phyloP scores from a whole-genome alignment of 2,329 filamentous ascomycete species.

The Fusarium tjaetaba region DNA sequence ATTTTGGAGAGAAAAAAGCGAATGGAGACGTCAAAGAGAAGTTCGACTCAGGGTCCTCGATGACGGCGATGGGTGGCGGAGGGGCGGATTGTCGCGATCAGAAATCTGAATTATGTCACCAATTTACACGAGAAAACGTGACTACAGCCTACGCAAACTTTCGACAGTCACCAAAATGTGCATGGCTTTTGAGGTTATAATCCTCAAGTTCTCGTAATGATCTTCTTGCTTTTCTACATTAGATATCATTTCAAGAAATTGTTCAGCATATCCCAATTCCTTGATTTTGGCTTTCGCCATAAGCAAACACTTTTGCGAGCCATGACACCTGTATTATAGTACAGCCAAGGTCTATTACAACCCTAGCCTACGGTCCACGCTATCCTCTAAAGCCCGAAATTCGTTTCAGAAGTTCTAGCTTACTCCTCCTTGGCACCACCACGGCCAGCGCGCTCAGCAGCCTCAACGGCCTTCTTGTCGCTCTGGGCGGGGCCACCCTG shows the following conservation, averaged over 20 bases:
- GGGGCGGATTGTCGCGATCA: conserved; percentile 43
- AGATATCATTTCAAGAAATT: neutral
- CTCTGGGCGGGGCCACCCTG: conserved; percentile 81
- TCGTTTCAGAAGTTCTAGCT: conserved; percentile 24
- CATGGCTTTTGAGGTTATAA: neutral
- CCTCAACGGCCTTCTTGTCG: conserved; percentile 89
- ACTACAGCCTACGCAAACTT: conserved; percentile 12
- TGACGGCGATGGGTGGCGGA: conserved; percentile 39
- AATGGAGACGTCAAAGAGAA: neutral
- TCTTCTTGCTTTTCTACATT: neutral
- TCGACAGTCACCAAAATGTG: neutral
- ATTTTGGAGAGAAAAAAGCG: neutral
- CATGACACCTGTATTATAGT: conserved; percentile 27
- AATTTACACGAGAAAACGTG: conserved; percentile 48
- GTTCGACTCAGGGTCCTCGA: neutral
- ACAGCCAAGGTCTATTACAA: conserved; percentile 29
- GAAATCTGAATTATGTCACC: conserved; percentile 39
- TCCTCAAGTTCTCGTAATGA: neutral
- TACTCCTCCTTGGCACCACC: conserved; percentile 80
- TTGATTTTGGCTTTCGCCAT: neutral
- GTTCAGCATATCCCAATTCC: neutral
- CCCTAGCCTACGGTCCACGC: conserved; percentile 13
- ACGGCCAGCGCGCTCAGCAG: conserved; percentile 78
- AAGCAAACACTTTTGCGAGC: conserved; percentile 20
- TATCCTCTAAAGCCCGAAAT: neutral